Conservation (phyloP, 441 rosid species). For the Bocquillonia castaneifolia region DNA sequence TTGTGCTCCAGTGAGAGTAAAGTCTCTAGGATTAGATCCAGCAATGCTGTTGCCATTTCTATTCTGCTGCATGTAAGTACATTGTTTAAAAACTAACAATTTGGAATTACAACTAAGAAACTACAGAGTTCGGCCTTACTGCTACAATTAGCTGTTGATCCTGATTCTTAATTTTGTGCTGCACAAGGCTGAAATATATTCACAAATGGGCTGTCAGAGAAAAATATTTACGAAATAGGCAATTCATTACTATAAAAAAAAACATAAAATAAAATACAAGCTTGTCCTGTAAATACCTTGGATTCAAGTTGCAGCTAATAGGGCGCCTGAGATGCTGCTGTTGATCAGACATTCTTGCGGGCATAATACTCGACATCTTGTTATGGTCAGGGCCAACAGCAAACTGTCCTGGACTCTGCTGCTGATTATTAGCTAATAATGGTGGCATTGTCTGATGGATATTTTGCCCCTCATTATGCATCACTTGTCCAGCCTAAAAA, state of each 20-base stretch:
- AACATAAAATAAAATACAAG: not conserved
- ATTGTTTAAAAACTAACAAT: not conserved
- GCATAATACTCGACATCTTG: constrained; percentile 11
- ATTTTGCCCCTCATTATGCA: constrained; percentile 16
- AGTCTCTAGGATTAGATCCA: constrained; percentile 9
- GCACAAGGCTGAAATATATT: constrained; percentile 28
- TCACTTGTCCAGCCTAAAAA: constrained; percentile 20
- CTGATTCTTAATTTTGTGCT: constrained; percentile 12
- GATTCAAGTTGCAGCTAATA: constrained; percentile 6
- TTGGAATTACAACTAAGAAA: not conserved
- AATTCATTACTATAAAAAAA: no score
- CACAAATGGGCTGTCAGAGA: not conserved
- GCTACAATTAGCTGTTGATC: not conserved
- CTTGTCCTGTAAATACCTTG: constrained; percentile 22
- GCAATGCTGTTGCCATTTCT: constrained; percentile 13
- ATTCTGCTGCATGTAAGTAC: constrained; percentile 2
- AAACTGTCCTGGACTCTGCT: constrained; percentile 21
- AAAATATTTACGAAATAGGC: not conserved
- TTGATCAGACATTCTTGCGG: constrained; percentile 19
- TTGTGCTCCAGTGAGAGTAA: constrained; percentile 11
- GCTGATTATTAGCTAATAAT: constrained; percentile 8
- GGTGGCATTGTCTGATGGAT: constrained; percentile 1
- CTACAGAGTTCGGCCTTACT: constrained; percentile 2
- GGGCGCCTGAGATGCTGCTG: not conserved
- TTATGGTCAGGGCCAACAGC: constrained; percentile 1